Conservation (phyloP, 169 alveolate species). For the Eimeria necatrix region DNA sequence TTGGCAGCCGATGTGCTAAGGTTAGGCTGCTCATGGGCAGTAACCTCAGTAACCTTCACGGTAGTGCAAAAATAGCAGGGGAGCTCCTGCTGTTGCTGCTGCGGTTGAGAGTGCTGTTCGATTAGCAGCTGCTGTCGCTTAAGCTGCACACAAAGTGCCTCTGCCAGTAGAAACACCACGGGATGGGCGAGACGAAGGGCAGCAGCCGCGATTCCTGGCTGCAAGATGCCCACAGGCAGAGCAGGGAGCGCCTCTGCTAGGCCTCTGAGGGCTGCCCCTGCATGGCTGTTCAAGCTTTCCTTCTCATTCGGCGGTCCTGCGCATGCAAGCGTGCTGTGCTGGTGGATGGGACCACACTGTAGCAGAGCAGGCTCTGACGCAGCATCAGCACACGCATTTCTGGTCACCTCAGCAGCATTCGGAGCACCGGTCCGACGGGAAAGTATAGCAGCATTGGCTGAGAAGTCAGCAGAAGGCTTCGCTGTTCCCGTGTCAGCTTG, state of each 20-base stretch:
- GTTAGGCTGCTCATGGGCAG: neutral
- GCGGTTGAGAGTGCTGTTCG: neutral
- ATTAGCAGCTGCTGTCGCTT: constrained; percentile 28
- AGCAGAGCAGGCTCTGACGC: neutral
- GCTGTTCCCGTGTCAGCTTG: neutral
- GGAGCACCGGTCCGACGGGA: neutral
- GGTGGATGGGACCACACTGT: neutral
- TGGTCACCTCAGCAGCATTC: neutral
- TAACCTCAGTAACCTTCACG: neutral
- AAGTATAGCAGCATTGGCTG: neutral
- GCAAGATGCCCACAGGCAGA: constrained; percentile 51
- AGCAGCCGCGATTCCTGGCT: constrained; percentile 67
- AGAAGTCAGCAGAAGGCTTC: too few relatives aligned
- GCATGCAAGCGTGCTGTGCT: neutral
- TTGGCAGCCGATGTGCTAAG: constrained; percentile 23
- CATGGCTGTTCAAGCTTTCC: neutral
- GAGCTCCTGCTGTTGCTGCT: neutral
- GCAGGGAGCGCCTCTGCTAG: constrained; percentile 57
- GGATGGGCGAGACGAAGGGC: constrained; percentile 62
- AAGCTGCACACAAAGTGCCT: constrained; percentile 28
- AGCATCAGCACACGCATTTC: neutral
- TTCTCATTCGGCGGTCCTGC: neutral
- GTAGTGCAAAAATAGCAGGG: constrained; percentile 23
- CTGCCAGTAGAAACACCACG: constrained; percentile 27
- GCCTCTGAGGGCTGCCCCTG: constrained; percentile 20